Evolutionary conservation across 2,329 filamentous ascomycete species (phyloP), one percentile per base, ranked within the genome.

Genomic region (Stemphylium lycopersici): DNA sequence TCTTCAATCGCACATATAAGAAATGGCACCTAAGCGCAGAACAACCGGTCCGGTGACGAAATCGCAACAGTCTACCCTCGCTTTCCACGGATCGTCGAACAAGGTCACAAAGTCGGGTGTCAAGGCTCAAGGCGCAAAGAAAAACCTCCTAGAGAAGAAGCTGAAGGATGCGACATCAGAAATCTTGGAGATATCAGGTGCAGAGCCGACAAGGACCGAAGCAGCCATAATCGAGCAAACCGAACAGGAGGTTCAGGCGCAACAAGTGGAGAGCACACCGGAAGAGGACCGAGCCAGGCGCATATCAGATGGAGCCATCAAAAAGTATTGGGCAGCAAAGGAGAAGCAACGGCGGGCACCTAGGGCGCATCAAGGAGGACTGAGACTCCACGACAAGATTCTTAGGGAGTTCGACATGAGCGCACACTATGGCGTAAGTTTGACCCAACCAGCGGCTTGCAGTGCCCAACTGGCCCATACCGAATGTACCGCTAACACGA

Each of bases 381-480:
- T 98, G 63, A 83, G 81, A 10, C 63, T 90, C 40, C 82, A 89
- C 51, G 93, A 98, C 81, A 96, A 93, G 80, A 86, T 98, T 22
- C 76, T 98, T 67, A 82, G 93, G 59, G 90, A 96, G 73, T 99
- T 95, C 77, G 95, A 99, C 73, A 89, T 96, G 62, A 95, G 88
- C 69, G 90, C 85, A 56, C 90, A 96, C 68, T 99, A 90, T 74
- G 95, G 95, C 52, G 92, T 96, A 85, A 80, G 90, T 62, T 20
- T 37, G 3, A n/a, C 48, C 22, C 13, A 40, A 15, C 45, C 16
- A 48, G 32, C 31, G 48, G 15, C 3, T 13, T 22, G 3, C 8
- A 11, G 8, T n/a, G 29, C 29, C 34, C 86, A 4, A 29, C 18
- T 44, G 6, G 32, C n/a, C 24, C 10, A 40, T 31, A 18, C 11